A percentile compares a stretch with the other conserved stretches of the same genome.
These are phyloP conservation scores for Aureoboletus auriporus DNA, from an alignment of 768 basidiomycete species.

Conservation along the genomic window DNA sequence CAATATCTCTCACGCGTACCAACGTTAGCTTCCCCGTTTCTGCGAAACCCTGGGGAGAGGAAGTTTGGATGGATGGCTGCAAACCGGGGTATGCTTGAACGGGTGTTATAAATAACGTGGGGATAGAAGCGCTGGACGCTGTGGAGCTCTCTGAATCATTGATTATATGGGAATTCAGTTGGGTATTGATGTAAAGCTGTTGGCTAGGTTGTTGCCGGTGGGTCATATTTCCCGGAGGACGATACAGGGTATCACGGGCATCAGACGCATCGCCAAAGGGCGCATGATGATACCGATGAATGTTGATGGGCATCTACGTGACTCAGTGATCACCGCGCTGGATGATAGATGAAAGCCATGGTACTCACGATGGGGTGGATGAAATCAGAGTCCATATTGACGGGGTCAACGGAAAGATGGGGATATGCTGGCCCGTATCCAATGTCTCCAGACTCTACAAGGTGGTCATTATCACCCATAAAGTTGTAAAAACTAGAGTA, in stretches of 20 bases:
- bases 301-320: conserved; percentile 2
- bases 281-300: background rate
- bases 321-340: conserved; percentile 1
- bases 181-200: conserved; percentile 20
- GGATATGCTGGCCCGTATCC: background rate
- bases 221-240: background rate
- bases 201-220: conserved; percentile 8
- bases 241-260: background rate
- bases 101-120: conserved; percentile 10
- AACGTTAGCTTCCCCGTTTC: conserved; percentile 2
- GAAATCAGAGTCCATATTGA: background rate
- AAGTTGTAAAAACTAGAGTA: conserved; percentile 1
- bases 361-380: conserved; percentile 11
- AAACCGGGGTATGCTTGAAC: background rate
- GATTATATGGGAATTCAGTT: conserved; percentile 1
- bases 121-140: conserved; percentile 10
- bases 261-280: background rate
- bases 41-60: conserved; percentile 6
- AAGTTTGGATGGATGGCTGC: conserved; percentile 3
- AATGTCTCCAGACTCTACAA: background rate
- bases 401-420: background rate
- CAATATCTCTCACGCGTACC: conserved; percentile 6
- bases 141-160: conserved; percentile 16
- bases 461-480: background rate
- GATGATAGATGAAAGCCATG: background rate